phyloP scores from a whole-genome alignment of 2,329 filamentous ascomycete species.

The Catunica adiposa region DNA sequence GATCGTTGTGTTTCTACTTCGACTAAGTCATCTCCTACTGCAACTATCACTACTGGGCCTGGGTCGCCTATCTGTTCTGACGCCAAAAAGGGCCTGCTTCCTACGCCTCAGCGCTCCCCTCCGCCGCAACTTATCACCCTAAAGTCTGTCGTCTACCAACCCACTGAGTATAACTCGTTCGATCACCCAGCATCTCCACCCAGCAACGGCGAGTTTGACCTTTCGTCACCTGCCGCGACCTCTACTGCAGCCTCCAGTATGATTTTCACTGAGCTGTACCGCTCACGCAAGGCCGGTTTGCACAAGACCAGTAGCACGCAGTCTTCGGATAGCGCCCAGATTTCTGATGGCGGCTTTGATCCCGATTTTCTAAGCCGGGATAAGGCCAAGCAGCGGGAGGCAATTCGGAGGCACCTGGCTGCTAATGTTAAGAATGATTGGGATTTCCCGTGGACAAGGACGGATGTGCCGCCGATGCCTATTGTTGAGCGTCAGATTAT shows the following conservation, averaged over 20 bases:
- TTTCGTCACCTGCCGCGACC: constrained; percentile 2
- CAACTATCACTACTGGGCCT: constrained; percentile 5
- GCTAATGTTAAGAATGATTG: constrained; percentile 42
- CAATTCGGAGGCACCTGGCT: constrained; percentile 38
- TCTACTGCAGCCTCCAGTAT: constrained; percentile 24
- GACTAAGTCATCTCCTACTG: constrained; percentile 15
- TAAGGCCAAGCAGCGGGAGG: constrained; percentile 45
- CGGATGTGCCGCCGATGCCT: constrained; percentile 14
- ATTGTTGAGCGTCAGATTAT: constrained; percentile 8
- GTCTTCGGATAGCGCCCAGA: constrained; percentile 18
- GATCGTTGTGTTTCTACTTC: constrained; percentile 14
- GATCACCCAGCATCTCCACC: constrained; percentile 8
- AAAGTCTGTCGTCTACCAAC: constrained; percentile 8
- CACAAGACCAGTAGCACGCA: constrained; percentile 23
- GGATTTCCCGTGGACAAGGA: constrained; percentile 41
- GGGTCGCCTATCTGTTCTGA: background rate
- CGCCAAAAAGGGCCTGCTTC: constrained; percentile 11
- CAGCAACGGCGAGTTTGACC: constrained; percentile 7
- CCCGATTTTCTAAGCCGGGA: constrained; percentile 45
- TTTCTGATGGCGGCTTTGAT: constrained; percentile 22
- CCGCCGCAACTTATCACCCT: constrained; percentile 11
- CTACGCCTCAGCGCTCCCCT: constrained; percentile 8
- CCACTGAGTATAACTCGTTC: constrained; percentile 14
- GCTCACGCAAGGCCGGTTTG: constrained; percentile 36
- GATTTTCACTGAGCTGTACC: constrained; percentile 45